phyloP scores from a whole-genome alignment of 2,329 filamentous ascomycete genomes.

The Apiospora marii region DNA sequence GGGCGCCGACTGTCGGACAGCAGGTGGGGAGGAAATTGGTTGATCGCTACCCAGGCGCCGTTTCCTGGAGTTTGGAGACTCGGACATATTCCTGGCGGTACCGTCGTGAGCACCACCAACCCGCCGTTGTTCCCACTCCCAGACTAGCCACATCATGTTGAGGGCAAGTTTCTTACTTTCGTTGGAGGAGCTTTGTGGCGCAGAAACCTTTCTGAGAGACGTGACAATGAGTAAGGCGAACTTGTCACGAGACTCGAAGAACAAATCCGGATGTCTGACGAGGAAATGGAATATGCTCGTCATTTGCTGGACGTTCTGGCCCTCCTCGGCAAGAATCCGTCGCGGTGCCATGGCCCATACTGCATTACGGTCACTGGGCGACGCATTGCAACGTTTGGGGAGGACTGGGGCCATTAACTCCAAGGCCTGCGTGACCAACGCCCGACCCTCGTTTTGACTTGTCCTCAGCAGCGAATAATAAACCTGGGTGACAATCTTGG shows the following conservation, averaged over 20 bases:
- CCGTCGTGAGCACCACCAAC: constrained; percentile 65
- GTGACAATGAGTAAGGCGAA: constrained; percentile 89
- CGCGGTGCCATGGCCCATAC: constrained; percentile 91
- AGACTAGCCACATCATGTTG: constrained; percentile 89
- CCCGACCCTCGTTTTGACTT: constrained; percentile 92
- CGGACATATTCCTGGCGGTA: constrained; percentile 56
- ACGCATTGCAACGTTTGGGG: constrained; percentile 78
- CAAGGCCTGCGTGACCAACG: constrained; percentile 90
- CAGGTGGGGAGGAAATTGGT: constrained; percentile 61
- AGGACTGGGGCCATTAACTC: constrained; percentile 95
- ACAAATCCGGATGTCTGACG: constrained; percentile 88
- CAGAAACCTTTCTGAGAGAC: constrained; percentile 86
- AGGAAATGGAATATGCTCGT: constrained; percentile 98
- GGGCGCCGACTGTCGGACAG: constrained; percentile 53
- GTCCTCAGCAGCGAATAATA: constrained; percentile 91
- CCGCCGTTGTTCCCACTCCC: constrained; percentile 89
- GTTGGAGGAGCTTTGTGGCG: constrained; percentile 82
- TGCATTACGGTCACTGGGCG: constrained; percentile 74
- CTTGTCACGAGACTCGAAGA: constrained; percentile 93
- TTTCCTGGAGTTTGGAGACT: constrained; percentile 79
- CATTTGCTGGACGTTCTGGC: constrained; percentile 93
- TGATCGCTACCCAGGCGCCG: constrained; percentile 75
- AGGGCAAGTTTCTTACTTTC: constrained; percentile 92
- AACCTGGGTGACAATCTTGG: constrained; percentile 95
- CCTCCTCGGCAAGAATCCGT: constrained; percentile 91